Evolutionary conservation across 208 protist genomes (phyloP), one percentile per base, ranked within the genome.

Genomic region (Crithidia brevicula): DNA sequence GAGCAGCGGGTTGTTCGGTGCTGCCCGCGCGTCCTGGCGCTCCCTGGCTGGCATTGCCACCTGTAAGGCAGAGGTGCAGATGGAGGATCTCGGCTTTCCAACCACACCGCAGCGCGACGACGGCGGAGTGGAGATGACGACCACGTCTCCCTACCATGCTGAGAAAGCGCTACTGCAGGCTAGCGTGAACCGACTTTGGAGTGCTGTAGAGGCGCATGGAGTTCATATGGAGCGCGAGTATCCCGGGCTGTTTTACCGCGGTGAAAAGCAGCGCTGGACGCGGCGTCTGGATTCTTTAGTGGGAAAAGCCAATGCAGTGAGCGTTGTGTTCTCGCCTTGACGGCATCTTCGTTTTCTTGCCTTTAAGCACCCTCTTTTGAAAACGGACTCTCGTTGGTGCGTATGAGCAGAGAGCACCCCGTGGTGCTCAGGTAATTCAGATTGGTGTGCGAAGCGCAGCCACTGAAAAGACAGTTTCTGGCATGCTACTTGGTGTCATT

Each of bases 311-410:
- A 82, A 82, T 36, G 74, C 76, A 11, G 52, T 91, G 25, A 92
- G 88, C 74, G 75, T 88, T 31, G 82, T 96, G 64, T 96, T 96
- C 36, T 75, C 81, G 30, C 72, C 69, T 20, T 84, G 57, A 71
- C n/a, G n/a, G 23, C 46, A 27, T 23, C n/a, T 47, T 18, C 42
- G 0, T 47, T 9, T 6, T 22, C 9, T 18, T 47, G n/a, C n/a
- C n/a, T n/a, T n/a, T n/a, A n/a, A n/a, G n/a, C n/a, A n/a, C n/a
- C n/a, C n/a, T n/a, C n/a, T n/a, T n/a, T n/a, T n/a, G n/a, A n/a
- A n/a, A n/a, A n/a, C n/a, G n/a, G n/a, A n/a, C n/a, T n/a, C n/a
- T n/a, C n/a, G n/a, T n/a, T n/a, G n/a, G n/a, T n/a, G n/a, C n/a
- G n/a, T n/a, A n/a, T n/a, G n/a, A n/a, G n/a, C n/a, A n/a, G n/a